Percentiles rank a stretch among this genome's conserved stretches.
These are phyloP conservation scores for Podaxis mareebaensis DNA, from an alignment of 768 basidiomycete species.

Conservation along the genomic window DNA sequence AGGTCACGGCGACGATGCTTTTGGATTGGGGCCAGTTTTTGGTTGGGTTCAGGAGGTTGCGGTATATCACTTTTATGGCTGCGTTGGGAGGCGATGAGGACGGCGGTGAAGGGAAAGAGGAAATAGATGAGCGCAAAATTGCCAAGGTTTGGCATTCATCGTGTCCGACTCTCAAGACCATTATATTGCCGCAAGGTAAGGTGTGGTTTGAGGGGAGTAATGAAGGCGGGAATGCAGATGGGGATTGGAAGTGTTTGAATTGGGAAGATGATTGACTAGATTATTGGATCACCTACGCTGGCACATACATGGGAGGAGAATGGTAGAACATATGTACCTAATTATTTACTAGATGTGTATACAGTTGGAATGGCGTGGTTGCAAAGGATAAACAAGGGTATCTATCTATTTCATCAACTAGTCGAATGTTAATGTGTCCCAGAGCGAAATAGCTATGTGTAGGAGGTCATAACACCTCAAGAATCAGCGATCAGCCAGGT, in stretches of 20 bases:
- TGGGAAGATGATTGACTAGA: conserved; percentile 1
- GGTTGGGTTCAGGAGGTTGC: conserved; percentile 38
- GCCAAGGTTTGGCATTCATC: conserved; percentile 56
- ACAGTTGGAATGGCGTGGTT: neutral
- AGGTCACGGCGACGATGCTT: conserved; percentile 41
- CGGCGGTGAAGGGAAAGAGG: conserved; percentile 22
- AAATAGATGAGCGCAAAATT: conserved; percentile 48
- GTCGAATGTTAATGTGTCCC: too few relatives aligned
- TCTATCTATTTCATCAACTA: neutral
- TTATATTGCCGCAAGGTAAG: conserved; percentile 62
- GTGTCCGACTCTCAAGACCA: conserved; percentile 62
- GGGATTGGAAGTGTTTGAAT: conserved; percentile 19
- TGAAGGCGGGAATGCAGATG: neutral
- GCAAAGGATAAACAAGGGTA: neutral
- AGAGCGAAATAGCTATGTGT: too few relatives aligned
- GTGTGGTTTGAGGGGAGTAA: conserved; percentile 55
- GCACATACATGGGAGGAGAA: neutral
- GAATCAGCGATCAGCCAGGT: too few relatives aligned
- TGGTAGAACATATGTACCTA: neutral
- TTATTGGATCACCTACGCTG: neutral
- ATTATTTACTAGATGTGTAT: neutral
- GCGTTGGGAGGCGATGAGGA: conserved; percentile 33
- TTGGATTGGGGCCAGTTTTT: conserved; percentile 37
- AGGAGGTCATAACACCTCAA: too few relatives aligned
- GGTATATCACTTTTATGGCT: conserved; percentile 37